A percentile compares a stretch with the other conserved stretches of the same genome.
phyloP scores from a whole-genome alignment of 495 filamentous ascomycete species.

The Filosporella fistucella region DNA sequence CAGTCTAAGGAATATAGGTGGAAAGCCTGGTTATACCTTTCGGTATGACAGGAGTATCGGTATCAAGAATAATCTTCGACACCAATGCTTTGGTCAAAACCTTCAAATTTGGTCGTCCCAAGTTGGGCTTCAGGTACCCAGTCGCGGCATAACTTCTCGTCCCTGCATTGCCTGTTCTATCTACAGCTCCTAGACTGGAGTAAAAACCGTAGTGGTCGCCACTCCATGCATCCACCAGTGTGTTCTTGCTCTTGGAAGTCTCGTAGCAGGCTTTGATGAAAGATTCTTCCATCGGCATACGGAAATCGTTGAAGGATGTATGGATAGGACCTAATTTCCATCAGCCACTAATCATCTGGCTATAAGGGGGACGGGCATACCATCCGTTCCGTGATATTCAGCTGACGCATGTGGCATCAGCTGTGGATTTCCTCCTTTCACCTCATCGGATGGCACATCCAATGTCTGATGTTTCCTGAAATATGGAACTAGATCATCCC shows the following conservation, averaged over 20 bases:
- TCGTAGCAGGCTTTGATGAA: constrained; percentile 2
- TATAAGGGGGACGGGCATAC: no score
- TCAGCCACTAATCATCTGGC: no score
- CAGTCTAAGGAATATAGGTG: not conserved
- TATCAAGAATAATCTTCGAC: not conserved
- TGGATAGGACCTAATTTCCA: constrained; percentile 40
- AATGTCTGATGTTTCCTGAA: constrained; percentile 36
- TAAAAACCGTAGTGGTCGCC: constrained; percentile 11
- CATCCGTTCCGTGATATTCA: constrained; percentile 23
- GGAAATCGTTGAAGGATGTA: constrained; percentile 30
- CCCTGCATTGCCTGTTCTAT: not conserved
- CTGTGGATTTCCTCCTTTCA: not conserved
- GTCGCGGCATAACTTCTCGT: constrained; percentile 5
- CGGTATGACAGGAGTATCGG: not conserved
- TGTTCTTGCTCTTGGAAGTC: not conserved
- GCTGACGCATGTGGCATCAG: constrained; percentile 3
- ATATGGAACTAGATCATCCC: constrained; percentile 28
- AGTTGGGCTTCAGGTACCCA: constrained; percentile 2
- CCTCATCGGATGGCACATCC: not conserved
- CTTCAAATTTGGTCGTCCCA: constrained; percentile 1
- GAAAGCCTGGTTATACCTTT: not conserved
- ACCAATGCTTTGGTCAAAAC: constrained; percentile 5
- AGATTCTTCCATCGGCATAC: constrained; percentile 2
- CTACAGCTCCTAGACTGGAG: constrained; percentile 2
- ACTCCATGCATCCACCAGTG: not conserved